A percentile compares a stretch with the other conserved stretches of the same genome.
These are phyloP conservation scores for Trapa bicornis DNA, from an alignment of 345 rosid species.

Conservation along the genomic window DNA sequence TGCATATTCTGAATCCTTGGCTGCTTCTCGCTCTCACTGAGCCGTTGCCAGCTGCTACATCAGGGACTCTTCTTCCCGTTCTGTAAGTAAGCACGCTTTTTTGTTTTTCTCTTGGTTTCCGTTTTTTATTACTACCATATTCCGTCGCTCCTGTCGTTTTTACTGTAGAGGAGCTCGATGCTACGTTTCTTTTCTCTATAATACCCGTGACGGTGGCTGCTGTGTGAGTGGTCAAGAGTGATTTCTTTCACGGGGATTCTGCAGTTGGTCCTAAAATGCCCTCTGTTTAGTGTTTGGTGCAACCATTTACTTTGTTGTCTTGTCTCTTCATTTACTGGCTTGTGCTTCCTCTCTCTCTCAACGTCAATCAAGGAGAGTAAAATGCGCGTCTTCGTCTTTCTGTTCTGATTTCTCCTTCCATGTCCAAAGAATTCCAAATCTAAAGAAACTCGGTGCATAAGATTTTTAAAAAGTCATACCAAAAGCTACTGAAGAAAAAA, in stretches of 20 bases:
- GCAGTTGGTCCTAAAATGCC: background rate
- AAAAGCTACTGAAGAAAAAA: background rate
- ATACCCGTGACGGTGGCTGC: background rate
- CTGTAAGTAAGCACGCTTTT: background rate
- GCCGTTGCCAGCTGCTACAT: background rate
- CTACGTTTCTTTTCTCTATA: background rate
- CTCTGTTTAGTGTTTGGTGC: background rate
- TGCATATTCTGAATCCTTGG: background rate
- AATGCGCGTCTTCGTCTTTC: background rate
- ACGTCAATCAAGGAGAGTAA: background rate
- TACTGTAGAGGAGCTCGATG: background rate
- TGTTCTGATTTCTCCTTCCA: background rate
- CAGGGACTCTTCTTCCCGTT: background rate
- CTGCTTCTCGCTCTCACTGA: background rate
- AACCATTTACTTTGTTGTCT: too few species aligned
- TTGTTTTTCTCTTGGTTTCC: background rate
- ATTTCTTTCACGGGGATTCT: background rate
- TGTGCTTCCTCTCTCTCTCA: background rate
- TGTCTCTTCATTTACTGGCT: background rate
- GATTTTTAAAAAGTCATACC: background rate
- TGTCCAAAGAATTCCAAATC: background rate
- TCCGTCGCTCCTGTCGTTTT: too few species aligned
- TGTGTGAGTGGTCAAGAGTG: background rate
- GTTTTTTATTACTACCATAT: background rate
- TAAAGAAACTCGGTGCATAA: background rate